Base-by-base conservation (phyloP, 305 asterid species). In the Fraxinus ornus region DNA sequence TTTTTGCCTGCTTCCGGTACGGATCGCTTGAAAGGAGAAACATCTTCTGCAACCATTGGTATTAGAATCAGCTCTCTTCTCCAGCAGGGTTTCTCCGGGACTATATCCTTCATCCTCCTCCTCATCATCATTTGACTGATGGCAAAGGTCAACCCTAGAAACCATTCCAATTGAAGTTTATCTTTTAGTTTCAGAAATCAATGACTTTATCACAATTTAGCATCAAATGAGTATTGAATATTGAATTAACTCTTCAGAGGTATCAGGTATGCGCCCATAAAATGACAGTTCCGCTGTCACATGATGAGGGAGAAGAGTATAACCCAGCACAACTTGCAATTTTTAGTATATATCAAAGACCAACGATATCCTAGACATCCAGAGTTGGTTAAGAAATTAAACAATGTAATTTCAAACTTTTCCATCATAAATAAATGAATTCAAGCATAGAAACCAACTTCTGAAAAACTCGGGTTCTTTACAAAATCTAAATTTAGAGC, bases 131-230 rank as follows among this genome's bases (percentile, higher is more conserved):
- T 87, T 90, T 83, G 95, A 81, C 86, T 93, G 97, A 91, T 95
- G 99, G 83, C 97, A 93, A 79, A 95, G 97, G 88, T 95, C 99
- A 79, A 95, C 97, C 99, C 99, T 94, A 88, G 76, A 90, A 89
- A 84, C 71, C 71, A 62, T 62, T 82, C 76, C 73, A 3, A 35
- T 44, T 71, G 79, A 89, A 33, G 39, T 17, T 36, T 52, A 77
- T 28, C 73, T 19, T 41, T 52, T 37, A 49, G 24, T 64, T 28
- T 39, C 70, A 79, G 77, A 68, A 5, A 24, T 62, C 26, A 21
- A 8, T 62, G 8, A 22, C 32, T 22, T 55, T 55, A 49, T 49
- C 2, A n/a, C 19, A 49, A 49, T 15, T 64, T 64, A 64, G 36
- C 33, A 64, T 64, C 26, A 24, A 64, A 24, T 26, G 33, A 22